Conservation (phyloP, 2,329 filamentous ascomycete species). For the Pseudogymnoascus sp. region DNA sequence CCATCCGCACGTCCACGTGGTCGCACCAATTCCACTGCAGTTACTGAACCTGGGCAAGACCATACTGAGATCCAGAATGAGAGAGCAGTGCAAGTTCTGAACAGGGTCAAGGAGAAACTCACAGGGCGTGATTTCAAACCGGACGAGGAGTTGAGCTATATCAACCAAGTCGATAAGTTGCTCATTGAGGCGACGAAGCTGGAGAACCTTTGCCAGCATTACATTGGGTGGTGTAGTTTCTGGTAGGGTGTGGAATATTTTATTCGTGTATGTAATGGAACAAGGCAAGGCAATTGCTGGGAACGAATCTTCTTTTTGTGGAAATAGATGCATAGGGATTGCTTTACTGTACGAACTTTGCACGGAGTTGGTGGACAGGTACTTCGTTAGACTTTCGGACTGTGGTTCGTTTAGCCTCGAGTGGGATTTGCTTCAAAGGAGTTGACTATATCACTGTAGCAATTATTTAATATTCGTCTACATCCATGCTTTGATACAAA, state of each 20-base stretch:
- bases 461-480: background rate
- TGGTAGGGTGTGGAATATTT: slow-evolving; percentile 50
- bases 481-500: background rate
- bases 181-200: slow-evolving; percentile 93
- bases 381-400: background rate
- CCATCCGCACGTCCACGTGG: slow-evolving; percentile 46
- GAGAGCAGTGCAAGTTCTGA: slow-evolving; percentile 82
- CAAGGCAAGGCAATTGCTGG: background rate
- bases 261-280: background rate
- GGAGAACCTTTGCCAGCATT: slow-evolving; percentile 97
- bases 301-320: slow-evolving; percentile 5
- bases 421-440: background rate
- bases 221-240: slow-evolving; percentile 98
- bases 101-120: slow-evolving; percentile 89
- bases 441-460: slow-evolving; percentile 7
- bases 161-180: slow-evolving; percentile 87
- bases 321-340: background rate
- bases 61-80: slow-evolving; percentile 81
- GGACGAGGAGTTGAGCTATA: slow-evolving; percentile 74
- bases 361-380: background rate
- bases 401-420: background rate
- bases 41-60: slow-evolving; percentile 36
- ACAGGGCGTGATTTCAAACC: slow-evolving; percentile 89
- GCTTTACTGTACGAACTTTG: background rate
- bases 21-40: slow-evolving; percentile 53